Evolutionary conservation across 371 early-diverging fungal species (phyloP).

Genomic region (Mucor piriformis): DNA sequence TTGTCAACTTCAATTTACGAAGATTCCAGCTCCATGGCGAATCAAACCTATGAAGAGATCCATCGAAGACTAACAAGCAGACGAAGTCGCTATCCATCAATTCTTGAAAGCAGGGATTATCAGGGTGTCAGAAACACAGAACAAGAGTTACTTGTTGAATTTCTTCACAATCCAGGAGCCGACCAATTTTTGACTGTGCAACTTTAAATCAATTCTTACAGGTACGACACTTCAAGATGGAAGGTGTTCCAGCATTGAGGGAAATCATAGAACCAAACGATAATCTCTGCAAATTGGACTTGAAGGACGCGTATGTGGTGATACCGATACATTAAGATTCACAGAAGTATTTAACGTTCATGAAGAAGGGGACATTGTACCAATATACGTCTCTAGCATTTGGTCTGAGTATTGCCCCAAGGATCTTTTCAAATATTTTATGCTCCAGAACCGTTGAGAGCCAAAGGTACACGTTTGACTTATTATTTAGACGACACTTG

Average conservation of each 20-base stretch:
- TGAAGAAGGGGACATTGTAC: constrained; percentile 5
- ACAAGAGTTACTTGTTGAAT: constrained; percentile 5
- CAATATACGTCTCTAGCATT: constrained; percentile 19
- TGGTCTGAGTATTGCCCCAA: constrained; percentile 14
- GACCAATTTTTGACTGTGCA: constrained; percentile 17
- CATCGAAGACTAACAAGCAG: too few species aligned
- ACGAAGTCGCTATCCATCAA: too few species aligned
- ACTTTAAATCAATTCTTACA: constrained; percentile 16
- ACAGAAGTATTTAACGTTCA: background rate
- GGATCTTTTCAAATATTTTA: constrained; percentile 11
- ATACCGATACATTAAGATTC: constrained; percentile 8
- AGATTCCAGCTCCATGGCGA: too few species aligned
- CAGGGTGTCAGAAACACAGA: constrained; percentile 1
- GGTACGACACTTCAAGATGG: constrained; percentile 24
- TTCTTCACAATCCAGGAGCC: constrained; percentile 21
- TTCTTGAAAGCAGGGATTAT: background rate
- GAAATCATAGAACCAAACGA: too few species aligned
- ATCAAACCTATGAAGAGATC: too few species aligned
- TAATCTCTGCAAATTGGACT: too few species aligned
- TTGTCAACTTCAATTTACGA: too few species aligned
- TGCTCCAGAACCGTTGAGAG: constrained; percentile 9
- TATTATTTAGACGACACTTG: constrained; percentile 22
- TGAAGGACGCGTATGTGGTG: constrained; percentile 1
- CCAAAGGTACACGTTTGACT: background rate
- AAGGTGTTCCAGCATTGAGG: constrained; percentile 1